A percentile compares a stretch with the other conserved stretches of the same genome.
Conservation (phyloP, 1,284 basidiomycete genomes). For the Marasmius sp. region DNA sequence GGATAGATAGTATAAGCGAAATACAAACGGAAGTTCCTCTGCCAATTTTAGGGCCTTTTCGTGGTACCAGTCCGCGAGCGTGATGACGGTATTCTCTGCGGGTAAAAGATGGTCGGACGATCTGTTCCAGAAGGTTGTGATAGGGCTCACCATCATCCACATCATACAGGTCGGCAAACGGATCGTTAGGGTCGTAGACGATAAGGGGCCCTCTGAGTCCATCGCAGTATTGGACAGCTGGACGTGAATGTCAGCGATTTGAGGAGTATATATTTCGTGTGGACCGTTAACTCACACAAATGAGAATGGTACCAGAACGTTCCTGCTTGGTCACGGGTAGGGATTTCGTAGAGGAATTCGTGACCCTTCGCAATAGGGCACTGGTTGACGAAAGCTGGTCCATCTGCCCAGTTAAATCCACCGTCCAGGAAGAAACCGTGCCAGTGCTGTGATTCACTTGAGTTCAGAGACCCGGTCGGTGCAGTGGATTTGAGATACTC, state of each 20-base stretch:
- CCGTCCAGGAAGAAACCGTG: too few species aligned
- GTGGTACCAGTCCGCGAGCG: constrained; percentile 36
- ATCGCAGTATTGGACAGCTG: constrained; percentile 22
- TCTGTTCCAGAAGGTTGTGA: neutral
- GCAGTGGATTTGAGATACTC: neutral
- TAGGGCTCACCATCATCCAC: constrained; percentile 30
- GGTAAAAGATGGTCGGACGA: neutral
- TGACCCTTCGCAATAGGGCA: constrained; percentile 23
- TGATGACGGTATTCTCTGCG: constrained; percentile 34
- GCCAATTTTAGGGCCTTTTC: neutral
- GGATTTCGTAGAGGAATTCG: constrained; percentile 30
- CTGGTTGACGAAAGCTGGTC: constrained; percentile 22
- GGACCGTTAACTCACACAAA: neutral
- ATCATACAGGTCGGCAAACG: constrained; percentile 11
- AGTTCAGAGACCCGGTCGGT: neutral
- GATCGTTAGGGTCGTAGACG: constrained; percentile 16
- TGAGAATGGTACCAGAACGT: constrained; percentile 27
- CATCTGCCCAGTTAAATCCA: too few species aligned
- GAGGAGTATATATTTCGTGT: constrained; percentile 25
- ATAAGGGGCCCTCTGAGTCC: constrained; percentile 15
- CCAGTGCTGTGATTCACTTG: constrained; percentile 8
- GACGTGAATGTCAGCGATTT: constrained; percentile 19
- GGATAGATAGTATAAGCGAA: neutral
- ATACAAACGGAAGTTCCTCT: neutral
- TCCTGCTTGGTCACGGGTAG: constrained; percentile 25